phyloP scores from a whole-genome alignment of 1,284 basidiomycete genomes.

The Cutaneotrichosporon spelunceum region DNA sequence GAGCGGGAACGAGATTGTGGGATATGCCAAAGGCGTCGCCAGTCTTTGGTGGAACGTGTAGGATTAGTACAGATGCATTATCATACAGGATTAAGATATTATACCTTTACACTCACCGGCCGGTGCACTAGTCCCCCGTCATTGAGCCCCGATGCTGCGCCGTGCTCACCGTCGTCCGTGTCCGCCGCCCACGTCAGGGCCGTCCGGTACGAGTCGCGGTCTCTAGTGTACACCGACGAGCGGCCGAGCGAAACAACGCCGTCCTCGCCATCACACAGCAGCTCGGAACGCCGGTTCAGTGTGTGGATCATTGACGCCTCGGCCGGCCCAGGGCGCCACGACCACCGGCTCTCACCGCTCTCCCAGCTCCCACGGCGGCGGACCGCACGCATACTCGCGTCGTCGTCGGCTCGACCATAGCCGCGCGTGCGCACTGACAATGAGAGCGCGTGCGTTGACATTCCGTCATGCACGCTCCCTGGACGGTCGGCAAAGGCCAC shows the following conservation, averaged over 20 bases:
- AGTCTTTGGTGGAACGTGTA: constrained; percentile 65
- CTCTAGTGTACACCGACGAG: constrained; percentile 13
- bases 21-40: constrained; percentile 84
- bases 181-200: constrained; percentile 14
- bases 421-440: constrained; percentile 15
- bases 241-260: constrained; percentile 6
- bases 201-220: constrained; percentile 21
- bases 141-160: background rate
- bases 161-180: constrained; percentile 7
- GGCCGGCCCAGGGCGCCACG: constrained; percentile 26
- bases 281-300: constrained; percentile 12
- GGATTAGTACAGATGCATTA: constrained; percentile 6
- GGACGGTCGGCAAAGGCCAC: constrained; percentile 20
- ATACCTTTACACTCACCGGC: constrained; percentile 18
- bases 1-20: constrained; percentile 79
- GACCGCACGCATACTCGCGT: constrained; percentile 32
- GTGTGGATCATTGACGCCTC: constrained; percentile 11
- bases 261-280: background rate
- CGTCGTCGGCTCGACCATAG: constrained; percentile 25
- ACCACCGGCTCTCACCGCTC: constrained; percentile 44
- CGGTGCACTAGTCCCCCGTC: constrained; percentile 14
- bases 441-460: constrained; percentile 20
- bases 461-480: constrained; percentile 17
- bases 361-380: constrained; percentile 37
- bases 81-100: background rate